Conservation (phyloP, 2,329 filamentous ascomycete species). For the Beauveria sp. region DNA sequence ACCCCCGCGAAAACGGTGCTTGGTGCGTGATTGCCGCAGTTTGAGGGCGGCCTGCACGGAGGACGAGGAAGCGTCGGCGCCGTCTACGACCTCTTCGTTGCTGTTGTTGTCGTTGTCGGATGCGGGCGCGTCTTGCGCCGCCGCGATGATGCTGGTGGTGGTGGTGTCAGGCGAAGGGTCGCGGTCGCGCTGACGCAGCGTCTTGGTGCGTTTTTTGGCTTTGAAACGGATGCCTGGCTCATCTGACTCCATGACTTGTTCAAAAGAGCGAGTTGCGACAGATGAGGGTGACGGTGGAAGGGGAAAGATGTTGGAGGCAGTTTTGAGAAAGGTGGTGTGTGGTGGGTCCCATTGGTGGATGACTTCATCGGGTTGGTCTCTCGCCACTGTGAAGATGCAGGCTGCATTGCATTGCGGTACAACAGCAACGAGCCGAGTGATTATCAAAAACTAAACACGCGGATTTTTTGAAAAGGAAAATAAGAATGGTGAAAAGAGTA, state of each 20-base stretch:
- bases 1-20: conserved; percentile 34
- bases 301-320: too few relatives aligned
- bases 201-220: conserved; percentile 49
- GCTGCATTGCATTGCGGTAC: too few relatives aligned
- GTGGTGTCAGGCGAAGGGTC: conserved; percentile 26
- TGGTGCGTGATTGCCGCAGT: conserved; percentile 43
- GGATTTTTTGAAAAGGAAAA: too few relatives aligned
- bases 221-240: conserved; percentile 37
- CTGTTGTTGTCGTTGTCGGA: conserved; percentile 6
- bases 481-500: conserved; percentile 29
- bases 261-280: too few relatives aligned
- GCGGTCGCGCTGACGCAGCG: conserved; percentile 44
- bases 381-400: too few relatives aligned
- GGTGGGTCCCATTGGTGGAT: too few relatives aligned
- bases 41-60: conserved; percentile 43
- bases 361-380: too few relatives aligned
- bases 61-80: conserved; percentile 7
- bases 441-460: too few relatives aligned
- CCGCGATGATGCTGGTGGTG: conserved; percentile 7
- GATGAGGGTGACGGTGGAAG: too few relatives aligned
- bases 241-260: neutral
- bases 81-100: conserved; percentile 15
- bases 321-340: too few relatives aligned
- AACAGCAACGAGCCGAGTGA: too few relatives aligned
- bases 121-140: conserved; percentile 7